These are phyloP conservation scores for Clarireedia paspali DNA, from an alignment of 2,329 filamentous ascomycete genomes.

Conservation along the genomic window DNA sequence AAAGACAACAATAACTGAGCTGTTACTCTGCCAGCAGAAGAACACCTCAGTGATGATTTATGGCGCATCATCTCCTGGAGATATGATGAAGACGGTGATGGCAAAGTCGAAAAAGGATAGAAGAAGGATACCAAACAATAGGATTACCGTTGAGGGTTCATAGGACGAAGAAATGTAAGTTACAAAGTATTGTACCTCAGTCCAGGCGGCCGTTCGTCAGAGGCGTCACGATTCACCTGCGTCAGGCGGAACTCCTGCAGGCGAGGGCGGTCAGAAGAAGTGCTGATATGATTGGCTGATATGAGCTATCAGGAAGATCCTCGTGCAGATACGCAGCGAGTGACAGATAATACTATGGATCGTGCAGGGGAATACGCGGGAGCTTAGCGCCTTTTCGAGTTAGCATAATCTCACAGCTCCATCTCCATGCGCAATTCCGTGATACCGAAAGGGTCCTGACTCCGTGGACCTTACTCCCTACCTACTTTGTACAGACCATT, in stretches of 20 bases:
- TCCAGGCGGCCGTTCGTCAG: background rate
- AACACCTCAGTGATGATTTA: slow-evolving; percentile 32
- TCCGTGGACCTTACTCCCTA: no score
- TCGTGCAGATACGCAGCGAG: no score
- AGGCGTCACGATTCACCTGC: background rate
- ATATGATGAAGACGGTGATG: background rate
- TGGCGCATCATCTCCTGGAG: slow-evolving; percentile 13
- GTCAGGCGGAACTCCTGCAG: background rate
- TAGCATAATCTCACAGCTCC: background rate
- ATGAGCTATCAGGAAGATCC: no score
- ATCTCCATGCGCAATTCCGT: background rate
- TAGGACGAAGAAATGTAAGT: background rate
- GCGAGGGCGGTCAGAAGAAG: background rate
- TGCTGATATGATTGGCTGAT: background rate
- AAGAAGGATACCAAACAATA: background rate
- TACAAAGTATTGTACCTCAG: no score
- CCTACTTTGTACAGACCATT: no score
- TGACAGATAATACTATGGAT: no score
- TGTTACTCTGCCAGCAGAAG: slow-evolving; percentile 55
- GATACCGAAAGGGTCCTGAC: background rate
- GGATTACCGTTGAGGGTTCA: no score
- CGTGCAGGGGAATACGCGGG: no score
- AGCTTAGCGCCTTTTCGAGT: no score
- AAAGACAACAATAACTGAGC: slow-evolving; percentile 49
- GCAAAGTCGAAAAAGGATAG: background rate